These are phyloP conservation scores for Isochrysis galbana DNA, from an alignment of 78 protist genomes.

Conservation along the genomic window DNA sequence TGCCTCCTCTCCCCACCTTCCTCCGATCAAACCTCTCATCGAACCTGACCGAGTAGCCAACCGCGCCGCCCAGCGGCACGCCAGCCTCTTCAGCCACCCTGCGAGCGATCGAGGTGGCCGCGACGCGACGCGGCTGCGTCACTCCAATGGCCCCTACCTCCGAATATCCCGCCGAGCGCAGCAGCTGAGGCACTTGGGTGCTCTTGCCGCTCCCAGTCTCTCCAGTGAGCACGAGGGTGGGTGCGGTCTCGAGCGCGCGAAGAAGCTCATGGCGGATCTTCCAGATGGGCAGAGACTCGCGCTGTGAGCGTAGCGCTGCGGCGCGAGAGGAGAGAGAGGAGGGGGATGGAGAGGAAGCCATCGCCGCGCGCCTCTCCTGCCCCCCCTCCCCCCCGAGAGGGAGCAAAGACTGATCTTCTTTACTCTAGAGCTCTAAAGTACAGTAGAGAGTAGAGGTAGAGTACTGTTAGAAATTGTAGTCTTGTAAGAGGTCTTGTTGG, in stretches of 20 bases:
- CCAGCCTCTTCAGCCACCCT: conserved; percentile 84
- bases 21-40: conserved; percentile 46
- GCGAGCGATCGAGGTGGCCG: conserved; percentile 80
- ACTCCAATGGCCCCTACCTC: conserved; percentile 19
- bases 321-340: too few species aligned
- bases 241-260: background rate
- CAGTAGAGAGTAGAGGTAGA: too few species aligned
- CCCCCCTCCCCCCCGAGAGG: too few species aligned
- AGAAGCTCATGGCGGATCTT: background rate
- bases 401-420: too few species aligned
- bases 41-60: conserved; percentile 82
- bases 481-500: too few species aligned
- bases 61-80: conserved; percentile 60
- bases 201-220: conserved; percentile 95
- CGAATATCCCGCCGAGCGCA: conserved; percentile 74
- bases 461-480: too few species aligned
- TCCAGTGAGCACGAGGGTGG: conserved; percentile 58
- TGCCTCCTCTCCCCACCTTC: background rate
- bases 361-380: too few species aligned
- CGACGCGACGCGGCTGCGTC: conserved; percentile 85
- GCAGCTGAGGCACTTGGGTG: conserved; percentile 98
- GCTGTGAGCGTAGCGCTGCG: too few species aligned
- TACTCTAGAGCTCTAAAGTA: too few species aligned
- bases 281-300: background rate
- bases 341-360: too few species aligned